A percentile compares a stretch with the other conserved stretches of the same genome.
Conservation (phyloP, 108 stramenopile species). For the Cylindrotheca closterium region DNA sequence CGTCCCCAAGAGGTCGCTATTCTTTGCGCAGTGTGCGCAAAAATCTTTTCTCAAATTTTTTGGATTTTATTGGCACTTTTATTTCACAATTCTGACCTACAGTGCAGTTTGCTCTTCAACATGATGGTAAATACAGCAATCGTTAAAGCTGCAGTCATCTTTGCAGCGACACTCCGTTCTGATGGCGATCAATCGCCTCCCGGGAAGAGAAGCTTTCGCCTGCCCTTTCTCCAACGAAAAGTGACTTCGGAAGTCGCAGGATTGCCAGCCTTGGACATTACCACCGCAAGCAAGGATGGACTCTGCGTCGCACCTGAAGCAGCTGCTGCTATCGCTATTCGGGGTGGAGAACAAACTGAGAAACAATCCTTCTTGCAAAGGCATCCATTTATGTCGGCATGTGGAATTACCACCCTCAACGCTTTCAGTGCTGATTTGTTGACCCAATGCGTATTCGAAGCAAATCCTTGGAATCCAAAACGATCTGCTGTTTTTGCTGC, state of each 20-base stretch:
- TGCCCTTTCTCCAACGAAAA: too few relatives aligned
- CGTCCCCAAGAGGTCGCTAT: too few relatives aligned
- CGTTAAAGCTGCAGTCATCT: neutral
- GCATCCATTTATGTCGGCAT: constrained; percentile 25
- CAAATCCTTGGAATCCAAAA: constrained; percentile 17
- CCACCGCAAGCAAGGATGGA: too few relatives aligned
- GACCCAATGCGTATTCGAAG: constrained; percentile 18
- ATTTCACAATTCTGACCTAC: too few relatives aligned
- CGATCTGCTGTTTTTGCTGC: constrained; percentile 23
- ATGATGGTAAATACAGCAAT: neutral
- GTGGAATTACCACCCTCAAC: constrained; percentile 21
- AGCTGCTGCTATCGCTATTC: too few relatives aligned
- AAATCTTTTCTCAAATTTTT: too few relatives aligned
- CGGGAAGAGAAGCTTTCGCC: neutral
- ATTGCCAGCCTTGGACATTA: too few relatives aligned
- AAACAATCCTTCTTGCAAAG: constrained; percentile 10
- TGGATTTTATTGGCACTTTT: too few relatives aligned
- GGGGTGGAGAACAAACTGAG: neutral
- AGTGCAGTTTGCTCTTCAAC: too few relatives aligned
- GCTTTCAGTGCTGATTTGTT: constrained; percentile 23
- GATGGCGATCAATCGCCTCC: neutral
- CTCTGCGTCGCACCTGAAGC: too few relatives aligned
- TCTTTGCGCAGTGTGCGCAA: too few relatives aligned
- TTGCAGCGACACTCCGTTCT: neutral
- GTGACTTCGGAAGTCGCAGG: too few relatives aligned